Evolutionary conservation across 805 yeast genomes (phyloP).

Genomic region (Candida caryicola): DNA sequence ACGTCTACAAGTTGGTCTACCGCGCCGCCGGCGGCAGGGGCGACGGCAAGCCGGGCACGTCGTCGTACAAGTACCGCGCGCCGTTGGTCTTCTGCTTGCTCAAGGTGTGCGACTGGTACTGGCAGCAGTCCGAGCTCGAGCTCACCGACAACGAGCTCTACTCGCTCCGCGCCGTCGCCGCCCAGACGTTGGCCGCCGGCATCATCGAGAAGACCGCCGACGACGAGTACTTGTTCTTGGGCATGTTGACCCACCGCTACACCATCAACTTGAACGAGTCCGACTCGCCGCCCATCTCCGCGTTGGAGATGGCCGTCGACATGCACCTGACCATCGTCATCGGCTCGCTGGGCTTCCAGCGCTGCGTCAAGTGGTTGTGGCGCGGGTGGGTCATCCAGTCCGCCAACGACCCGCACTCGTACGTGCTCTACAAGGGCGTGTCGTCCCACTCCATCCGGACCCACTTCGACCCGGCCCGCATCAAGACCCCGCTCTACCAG

Average conservation of each 20-base stretch:
- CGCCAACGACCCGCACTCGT: slow-evolving; percentile 63
- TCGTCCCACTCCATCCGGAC: slow-evolving; percentile 50
- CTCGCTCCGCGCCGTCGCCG: slow-evolving; percentile 59
- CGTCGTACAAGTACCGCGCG: slow-evolving; percentile 63
- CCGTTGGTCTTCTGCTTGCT: slow-evolving; percentile 67
- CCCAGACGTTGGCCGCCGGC: slow-evolving; percentile 68
- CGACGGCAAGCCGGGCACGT: slow-evolving; percentile 50
- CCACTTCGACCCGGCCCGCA: slow-evolving; percentile 80
- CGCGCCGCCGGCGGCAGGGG: slow-evolving; percentile 83
- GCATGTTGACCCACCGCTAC: slow-evolving; percentile 75
- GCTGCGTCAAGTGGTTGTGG: slow-evolving; percentile 90
- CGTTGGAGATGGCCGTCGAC: slow-evolving; percentile 82
- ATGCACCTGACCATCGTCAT: slow-evolving; percentile 76
- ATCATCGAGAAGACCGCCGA: slow-evolving; percentile 62
- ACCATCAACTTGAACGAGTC: slow-evolving; percentile 59
- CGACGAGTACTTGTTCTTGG: slow-evolving; percentile 63
- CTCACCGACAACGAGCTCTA: slow-evolving; percentile 67
- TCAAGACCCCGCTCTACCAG: slow-evolving; percentile 83
- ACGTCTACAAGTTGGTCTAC: slow-evolving; percentile 57
- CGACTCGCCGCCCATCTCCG: slow-evolving; percentile 66
- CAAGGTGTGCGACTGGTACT: slow-evolving; percentile 78
- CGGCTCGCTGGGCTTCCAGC: slow-evolving; percentile 77
- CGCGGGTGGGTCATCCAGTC: slow-evolving; percentile 88
- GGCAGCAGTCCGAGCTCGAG: slow-evolving; percentile 54
- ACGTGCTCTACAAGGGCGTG: slow-evolving; percentile 60